Percentiles rank a stretch among this genome's conserved stretches.
These are phyloP conservation scores for Chlorella sp. DNA, from an alignment of 139 green algal genomes.

Conservation along the genomic window DNA sequence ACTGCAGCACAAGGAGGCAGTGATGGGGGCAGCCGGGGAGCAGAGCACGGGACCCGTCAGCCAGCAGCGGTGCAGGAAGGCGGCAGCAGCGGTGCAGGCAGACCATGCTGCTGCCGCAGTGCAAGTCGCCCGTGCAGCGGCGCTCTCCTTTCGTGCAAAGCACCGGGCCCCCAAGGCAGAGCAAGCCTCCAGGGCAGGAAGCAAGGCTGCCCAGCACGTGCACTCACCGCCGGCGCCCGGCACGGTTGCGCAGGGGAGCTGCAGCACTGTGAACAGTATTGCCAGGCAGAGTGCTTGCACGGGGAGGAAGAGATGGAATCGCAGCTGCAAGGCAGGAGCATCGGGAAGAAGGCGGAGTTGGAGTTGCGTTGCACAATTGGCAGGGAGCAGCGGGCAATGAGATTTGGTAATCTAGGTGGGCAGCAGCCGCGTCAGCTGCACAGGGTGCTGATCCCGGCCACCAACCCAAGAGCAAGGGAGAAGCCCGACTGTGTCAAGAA, in stretches of 20 bases:
- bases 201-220: not conserved
- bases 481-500: too few relatives aligned
- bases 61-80: not conserved
- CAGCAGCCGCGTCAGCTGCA: too few relatives aligned
- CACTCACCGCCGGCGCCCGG: not conserved
- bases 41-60: not conserved
- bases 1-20: not conserved
- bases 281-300: slow-evolving; percentile 12
- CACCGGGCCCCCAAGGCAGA: not conserved
- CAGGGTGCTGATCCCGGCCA: too few relatives aligned
- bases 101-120: too few relatives aligned
- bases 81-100: not conserved
- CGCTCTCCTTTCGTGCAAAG: not conserved
- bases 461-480: too few relatives aligned
- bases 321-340: not conserved
- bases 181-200: too few relatives aligned
- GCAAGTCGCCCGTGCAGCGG: too few relatives aligned
- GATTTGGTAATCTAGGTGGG: not conserved
- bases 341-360: too few relatives aligned
- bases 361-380: too few relatives aligned
- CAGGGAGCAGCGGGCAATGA: not conserved
- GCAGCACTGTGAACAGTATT: not conserved
- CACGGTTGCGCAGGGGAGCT: not conserved
- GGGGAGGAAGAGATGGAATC: slow-evolving; percentile 13
- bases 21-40: not conserved